Percentiles rank a stretch among this genome's conserved stretches.
phyloP scores from a whole-genome alignment of 805 yeast species.

The Candida odintsovae region DNA sequence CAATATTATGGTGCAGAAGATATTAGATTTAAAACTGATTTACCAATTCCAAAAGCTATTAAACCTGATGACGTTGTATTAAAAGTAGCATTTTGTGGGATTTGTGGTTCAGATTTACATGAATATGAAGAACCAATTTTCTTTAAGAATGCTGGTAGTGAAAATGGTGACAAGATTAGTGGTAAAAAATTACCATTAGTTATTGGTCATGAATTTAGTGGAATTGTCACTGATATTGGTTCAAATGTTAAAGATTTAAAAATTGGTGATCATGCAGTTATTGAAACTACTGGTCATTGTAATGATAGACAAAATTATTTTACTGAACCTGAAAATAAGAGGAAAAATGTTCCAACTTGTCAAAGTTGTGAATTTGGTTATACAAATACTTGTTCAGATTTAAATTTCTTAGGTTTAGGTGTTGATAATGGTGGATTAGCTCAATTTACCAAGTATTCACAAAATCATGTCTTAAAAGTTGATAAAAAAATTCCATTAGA shows the following conservation, averaged over 20 bases:
- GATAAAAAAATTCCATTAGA: conserved; percentile 39
- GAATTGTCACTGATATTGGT: conserved; percentile 50
- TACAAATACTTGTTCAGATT: conserved; percentile 39
- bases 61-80: conserved; percentile 38
- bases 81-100: conserved; percentile 45
- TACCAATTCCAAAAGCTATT: conserved; percentile 30
- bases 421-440: conserved; percentile 43
- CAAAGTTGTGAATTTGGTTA: conserved; percentile 38
- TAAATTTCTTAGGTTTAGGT: conserved; percentile 45
- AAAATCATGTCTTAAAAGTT: conserved; percentile 34
- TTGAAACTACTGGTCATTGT: conserved; percentile 44
- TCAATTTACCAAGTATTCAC: conserved; percentile 36
- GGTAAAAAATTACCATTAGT: conserved; percentile 46
- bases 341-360: conserved; percentile 26
- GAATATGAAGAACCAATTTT: conserved; percentile 58
- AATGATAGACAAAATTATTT: conserved; percentile 29
- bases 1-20: conserved; percentile 35
- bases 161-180: conserved; percentile 23
- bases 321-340: conserved; percentile 19
- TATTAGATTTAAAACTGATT: conserved; percentile 28
- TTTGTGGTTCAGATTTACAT: conserved; percentile 57
- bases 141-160: conserved; percentile 43
- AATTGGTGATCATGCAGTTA: conserved; percentile 52
- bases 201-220: conserved; percentile 59
- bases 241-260: conserved; percentile 41